Base-by-base conservation (phyloP, 2,329 filamentous ascomycete species). In the Periglandula ipomoeae region DNA sequence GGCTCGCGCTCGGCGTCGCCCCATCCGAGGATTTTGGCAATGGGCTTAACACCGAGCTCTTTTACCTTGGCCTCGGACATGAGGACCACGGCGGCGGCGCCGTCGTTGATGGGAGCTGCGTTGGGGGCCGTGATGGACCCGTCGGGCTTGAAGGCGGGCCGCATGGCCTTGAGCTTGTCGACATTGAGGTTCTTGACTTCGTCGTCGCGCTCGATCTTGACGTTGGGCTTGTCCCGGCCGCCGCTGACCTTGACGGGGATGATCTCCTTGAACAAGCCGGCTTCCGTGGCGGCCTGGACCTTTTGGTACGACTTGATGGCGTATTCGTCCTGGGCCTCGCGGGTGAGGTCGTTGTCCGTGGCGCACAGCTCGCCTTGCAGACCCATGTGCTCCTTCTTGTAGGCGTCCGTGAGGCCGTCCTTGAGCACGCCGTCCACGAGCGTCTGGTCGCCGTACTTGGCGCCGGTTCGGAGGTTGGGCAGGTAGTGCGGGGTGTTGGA, bases 1-100 rank as follows among this genome's bases (percentile, higher is more conserved):
- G 93, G 91, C 64, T 87, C 82, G 57, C 94, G 84, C 55, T 86
- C 93, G 50, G 93, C 91, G 64, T 98, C 93, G 59, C 84, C 93
- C 93, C 93, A 98, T 61, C 93, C 93, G 53, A 93, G 84, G 62
- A 98, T 97, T 79, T 94, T 95, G 64, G 89, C 93, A 55, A 98
- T 78, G 50, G 93, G 93, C 70, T 87, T 96, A 56, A 97, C 76
- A 62, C 83, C 83, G 57, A 96, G 84, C 71, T 93, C 84, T 76
- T 95, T 90, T 62, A 98, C 76, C 72, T 94, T 95, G 52, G 85
- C 85, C 74, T 96, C 91, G 38, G 90, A 96, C 59, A 94, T 89
- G 56, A 98, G 85, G 52, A 98, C 87, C 52, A 97, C 74, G 51
- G 93, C 93, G 20, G 90, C 85, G 47, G 89, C 91, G 57, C 93